Base-by-base conservation (phyloP, 768 basidiomycete species). In the Pleurotus tuber-regium region DNA sequence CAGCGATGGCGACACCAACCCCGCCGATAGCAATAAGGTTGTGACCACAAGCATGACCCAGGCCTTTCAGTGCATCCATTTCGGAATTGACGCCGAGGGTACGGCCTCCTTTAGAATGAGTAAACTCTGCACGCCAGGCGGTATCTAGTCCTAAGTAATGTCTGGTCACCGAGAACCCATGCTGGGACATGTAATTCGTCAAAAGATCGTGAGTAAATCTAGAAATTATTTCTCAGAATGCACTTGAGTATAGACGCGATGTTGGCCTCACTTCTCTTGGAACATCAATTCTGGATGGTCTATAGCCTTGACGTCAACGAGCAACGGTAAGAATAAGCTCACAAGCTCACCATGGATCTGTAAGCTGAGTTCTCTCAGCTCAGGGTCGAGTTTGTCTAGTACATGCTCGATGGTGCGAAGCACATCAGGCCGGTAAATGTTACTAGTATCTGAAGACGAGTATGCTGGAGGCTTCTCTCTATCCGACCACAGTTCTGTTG, bases 11-110 rank as follows among this genome's bases (percentile, higher is more conserved):
- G 38, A 84, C 71, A 30, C 84, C 90, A 28, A 88, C 81, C 33
- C 89, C 89, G 56, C 82, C 80, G 59, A 85, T 78, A 40, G 89
- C 89, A 57, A 91, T 91, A 55, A 92, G 74, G 65, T 92, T 91
- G 66, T 92, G 89, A 0, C 89, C 89, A 61, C 89, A 92, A 0
- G 80, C 87, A 63, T 83, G 73, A 66, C 83, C 68, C 71, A 87
- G 70, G 6, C 78, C 76, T 30, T 66, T 69, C 18, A 84, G 67
- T 8, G 82, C 82, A 61, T 84, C 82, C 86, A 88, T 89, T 67
- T 91, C 90, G 12, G 88, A 83, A 65, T 92, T 91, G 56, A 92
- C 68, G 6, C 90, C 89, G 40, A 92, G 71, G 43, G 82, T 80
- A 35, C 84, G 78, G 8, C 86, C 84, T 25, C 79, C 80, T 29